phyloP scores from a whole-genome alignment of 1,284 basidiomycete species.

The Sporisorium reilianum region DNA sequence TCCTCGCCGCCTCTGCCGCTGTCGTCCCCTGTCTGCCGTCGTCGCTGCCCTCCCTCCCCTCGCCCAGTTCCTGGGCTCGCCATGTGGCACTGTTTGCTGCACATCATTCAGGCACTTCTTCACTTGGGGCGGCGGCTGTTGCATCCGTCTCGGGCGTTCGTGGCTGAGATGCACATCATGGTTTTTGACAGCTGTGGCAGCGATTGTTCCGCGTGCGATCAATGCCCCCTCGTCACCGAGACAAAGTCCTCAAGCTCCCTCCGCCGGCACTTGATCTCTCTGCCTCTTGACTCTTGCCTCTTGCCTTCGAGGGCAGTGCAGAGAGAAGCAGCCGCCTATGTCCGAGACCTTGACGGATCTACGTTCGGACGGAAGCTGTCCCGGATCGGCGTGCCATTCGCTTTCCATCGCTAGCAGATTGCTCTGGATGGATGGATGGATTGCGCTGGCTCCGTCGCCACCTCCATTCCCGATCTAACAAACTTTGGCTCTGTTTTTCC shows the following conservation, averaged over 20 bases:
- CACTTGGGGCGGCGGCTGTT: conserved; percentile 29
- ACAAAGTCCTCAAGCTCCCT: not conserved
- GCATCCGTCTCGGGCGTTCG: not conserved
- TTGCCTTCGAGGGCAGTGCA: not conserved
- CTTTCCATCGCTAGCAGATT: conserved; percentile 3
- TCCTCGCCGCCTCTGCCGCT: not conserved
- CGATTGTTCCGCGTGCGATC: conserved; percentile 12
- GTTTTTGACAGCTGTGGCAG: conserved; percentile 3
- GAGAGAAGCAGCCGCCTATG: conserved; percentile 22
- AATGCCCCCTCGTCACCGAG: conserved; percentile 1
- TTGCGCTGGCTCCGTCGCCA: conserved; percentile 17
- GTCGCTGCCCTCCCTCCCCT: not conserved
- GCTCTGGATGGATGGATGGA: not conserved
- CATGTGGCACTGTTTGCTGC: conserved; percentile 31
- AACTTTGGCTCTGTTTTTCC: not conserved
- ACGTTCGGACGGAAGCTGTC: conserved; percentile 6
- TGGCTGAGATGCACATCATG: conserved; percentile 3
- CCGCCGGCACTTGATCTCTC: conserved; percentile 14
- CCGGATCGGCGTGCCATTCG: conserved; percentile 17
- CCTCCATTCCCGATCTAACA: conserved; percentile 13
- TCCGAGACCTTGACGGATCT: conserved; percentile 32
- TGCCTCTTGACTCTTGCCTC: too few relatives aligned
- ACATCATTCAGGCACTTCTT: conserved; percentile 22
- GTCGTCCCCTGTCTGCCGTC: conserved; percentile 1
- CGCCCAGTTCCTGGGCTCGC: conserved; percentile 5